phyloP scores from a whole-genome alignment of 805 yeast species.

The Spathaspora sp. region DNA sequence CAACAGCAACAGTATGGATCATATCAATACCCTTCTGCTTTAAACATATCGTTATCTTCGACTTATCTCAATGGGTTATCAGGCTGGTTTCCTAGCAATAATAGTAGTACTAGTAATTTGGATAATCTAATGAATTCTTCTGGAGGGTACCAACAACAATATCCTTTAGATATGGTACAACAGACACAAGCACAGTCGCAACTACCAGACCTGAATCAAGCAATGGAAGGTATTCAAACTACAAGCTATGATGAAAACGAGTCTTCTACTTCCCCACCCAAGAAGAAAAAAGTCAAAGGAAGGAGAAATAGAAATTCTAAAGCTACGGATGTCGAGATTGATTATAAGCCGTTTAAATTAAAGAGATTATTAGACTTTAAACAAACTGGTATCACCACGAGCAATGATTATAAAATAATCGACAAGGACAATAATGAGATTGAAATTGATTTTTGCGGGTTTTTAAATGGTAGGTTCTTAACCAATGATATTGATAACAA shows the following conservation, averaged over 20 bases:
- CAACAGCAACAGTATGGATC: slow-evolving; percentile 1
- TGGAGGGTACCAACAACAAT: neutral
- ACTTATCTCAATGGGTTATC: neutral
- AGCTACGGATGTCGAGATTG: slow-evolving; percentile 18
- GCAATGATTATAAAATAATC: slow-evolving; percentile 20
- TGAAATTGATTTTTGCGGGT: slow-evolving; percentile 27
- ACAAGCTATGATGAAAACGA: neutral
- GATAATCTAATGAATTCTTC: neutral
- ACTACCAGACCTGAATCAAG: slow-evolving; percentile 1
- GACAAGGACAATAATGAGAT: slow-evolving; percentile 28
- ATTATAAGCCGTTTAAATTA: slow-evolving; percentile 23
- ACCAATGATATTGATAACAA: slow-evolving; percentile 39
- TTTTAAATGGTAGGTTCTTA: slow-evolving; percentile 40
- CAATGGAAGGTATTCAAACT: neutral
- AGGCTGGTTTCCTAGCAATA: slow-evolving; percentile 1
- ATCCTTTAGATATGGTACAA: neutral
- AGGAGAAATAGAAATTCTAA: slow-evolving; percentile 9
- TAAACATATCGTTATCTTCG: neutral
- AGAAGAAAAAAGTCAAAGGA: slow-evolving; percentile 8
- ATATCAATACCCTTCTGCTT: neutral
- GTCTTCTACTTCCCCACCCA: slow-evolving; percentile 3
- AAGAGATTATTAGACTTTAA: slow-evolving; percentile 27
- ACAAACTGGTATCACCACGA: slow-evolving; percentile 9
- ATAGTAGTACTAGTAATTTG: slow-evolving; percentile 1
- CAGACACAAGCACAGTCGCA: neutral